Conservation (phyloP, 495 filamentous ascomycete species). For the Mycothermus thermophilus region DNA sequence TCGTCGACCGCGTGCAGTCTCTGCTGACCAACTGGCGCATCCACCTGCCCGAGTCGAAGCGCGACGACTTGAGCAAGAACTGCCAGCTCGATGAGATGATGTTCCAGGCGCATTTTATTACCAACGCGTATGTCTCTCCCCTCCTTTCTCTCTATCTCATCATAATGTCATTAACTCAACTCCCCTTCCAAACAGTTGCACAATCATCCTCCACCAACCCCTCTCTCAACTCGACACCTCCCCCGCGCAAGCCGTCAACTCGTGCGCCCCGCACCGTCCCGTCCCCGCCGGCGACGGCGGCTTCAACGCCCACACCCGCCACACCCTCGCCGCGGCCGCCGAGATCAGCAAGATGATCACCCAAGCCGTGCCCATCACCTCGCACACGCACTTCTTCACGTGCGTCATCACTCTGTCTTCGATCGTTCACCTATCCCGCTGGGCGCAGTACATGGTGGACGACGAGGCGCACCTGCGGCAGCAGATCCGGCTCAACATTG, state of each 20-base stretch:
- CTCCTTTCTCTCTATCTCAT: not conserved
- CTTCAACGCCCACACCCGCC: slow-evolving; percentile 63
- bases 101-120: slow-evolving; percentile 81
- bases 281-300: slow-evolving; percentile 40
- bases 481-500: slow-evolving; percentile 66
- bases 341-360: slow-evolving; percentile 66
- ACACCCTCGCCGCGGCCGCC: slow-evolving; percentile 64
- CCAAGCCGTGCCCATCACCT: slow-evolving; percentile 55
- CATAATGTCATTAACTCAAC: too few species aligned
- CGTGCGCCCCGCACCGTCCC: slow-evolving; percentile 42
- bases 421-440: slow-evolving; percentile 47
- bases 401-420: slow-evolving; percentile 62
- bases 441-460: slow-evolving; percentile 40
- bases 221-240: slow-evolving; percentile 46
- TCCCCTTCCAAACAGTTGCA: slow-evolving; percentile 31
- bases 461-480: slow-evolving; percentile 64
- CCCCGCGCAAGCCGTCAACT: slow-evolving; percentile 38
- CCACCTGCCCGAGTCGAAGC: slow-evolving; percentile 65
- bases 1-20: slow-evolving; percentile 48
- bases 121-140: slow-evolving; percentile 42
- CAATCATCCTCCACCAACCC: slow-evolving; percentile 65
- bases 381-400: slow-evolving; percentile 81
- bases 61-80: slow-evolving; percentile 51
- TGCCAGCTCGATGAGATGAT: slow-evolving; percentile 74
- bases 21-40: slow-evolving; percentile 71